Percentiles rank a stretch among this genome's conserved stretches.
Conservation (phyloP, 129 eudicot genomes). For the Lonicera japonica region DNA sequence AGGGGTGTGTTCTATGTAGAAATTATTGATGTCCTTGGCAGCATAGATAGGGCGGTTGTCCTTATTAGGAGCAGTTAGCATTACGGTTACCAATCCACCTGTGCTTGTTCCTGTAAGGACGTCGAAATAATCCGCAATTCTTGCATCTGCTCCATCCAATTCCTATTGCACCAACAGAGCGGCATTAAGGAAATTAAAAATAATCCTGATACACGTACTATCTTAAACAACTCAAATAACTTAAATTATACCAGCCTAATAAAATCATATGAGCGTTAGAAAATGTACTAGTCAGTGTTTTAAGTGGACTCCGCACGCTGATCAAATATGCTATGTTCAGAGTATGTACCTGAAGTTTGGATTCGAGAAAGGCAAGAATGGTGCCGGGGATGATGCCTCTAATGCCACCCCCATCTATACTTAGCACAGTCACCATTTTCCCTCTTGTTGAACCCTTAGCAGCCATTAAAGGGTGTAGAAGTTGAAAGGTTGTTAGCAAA, state of each 20-base stretch:
- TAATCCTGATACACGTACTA: too few relatives aligned
- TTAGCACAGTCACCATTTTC: conserved; percentile 43
- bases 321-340: neutral
- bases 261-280: neutral
- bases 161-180: conserved; percentile 37
- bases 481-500: too few relatives aligned
- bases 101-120: conserved; percentile 84
- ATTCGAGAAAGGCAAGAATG: conserved; percentile 58
- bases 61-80: conserved; percentile 64
- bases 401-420: conserved; percentile 81
- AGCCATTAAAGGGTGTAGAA: too few relatives aligned
- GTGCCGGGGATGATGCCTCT: conserved; percentile 66
- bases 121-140: conserved; percentile 74
- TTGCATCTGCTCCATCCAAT: conserved; percentile 52
- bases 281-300: too few relatives aligned
- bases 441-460: conserved; percentile 24
- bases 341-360: conserved; percentile 49
- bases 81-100: conserved; percentile 59
- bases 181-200: too few relatives aligned
- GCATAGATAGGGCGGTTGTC: conserved; percentile 50
- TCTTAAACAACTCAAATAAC: too few relatives aligned
- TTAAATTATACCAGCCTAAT: too few relatives aligned
- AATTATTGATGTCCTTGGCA: conserved; percentile 47
- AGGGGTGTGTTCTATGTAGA: conserved; percentile 56
- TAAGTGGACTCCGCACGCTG: too few relatives aligned